Conservation (phyloP, 176 grass and related monocot genomes). For the Phoenix roebelenii region DNA sequence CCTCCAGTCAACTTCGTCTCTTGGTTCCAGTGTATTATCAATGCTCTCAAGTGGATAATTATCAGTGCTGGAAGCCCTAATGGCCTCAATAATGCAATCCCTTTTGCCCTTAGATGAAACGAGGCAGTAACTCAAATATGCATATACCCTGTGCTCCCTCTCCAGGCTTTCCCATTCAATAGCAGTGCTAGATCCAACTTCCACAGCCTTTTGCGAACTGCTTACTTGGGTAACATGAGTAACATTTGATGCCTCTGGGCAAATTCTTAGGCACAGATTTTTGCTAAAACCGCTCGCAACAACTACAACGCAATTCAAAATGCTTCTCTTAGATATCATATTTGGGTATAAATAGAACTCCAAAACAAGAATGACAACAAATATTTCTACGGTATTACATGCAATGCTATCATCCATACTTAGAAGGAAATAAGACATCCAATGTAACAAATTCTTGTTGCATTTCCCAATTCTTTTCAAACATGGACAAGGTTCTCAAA, state of each 20-base stretch:
- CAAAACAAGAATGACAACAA: too few species aligned
- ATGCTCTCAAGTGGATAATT: slow-evolving; percentile 72
- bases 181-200: slow-evolving; percentile 36
- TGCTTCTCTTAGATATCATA: too few species aligned
- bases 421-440: too few species aligned
- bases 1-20: slow-evolving; percentile 12
- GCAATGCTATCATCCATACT: too few species aligned
- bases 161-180: slow-evolving; percentile 15
- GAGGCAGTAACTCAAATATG: slow-evolving; percentile 40
- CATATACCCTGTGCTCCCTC: slow-evolving; percentile 45
- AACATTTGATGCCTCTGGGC: slow-evolving; percentile 51
- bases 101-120: slow-evolving; percentile 16
- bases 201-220: slow-evolving; percentile 1
- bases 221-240: slow-evolving; percentile 21
- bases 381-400: too few species aligned
- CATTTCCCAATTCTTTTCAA: too few species aligned
- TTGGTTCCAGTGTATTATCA: slow-evolving; percentile 53
- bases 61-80: slow-evolving; percentile 85
- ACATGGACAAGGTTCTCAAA: too few species aligned
- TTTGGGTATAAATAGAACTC: too few species aligned
- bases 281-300: slow-evolving; percentile 46
- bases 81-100: slow-evolving; percentile 42
- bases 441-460: too few species aligned
- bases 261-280: slow-evolving; percentile 34
- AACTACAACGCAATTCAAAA: slow-evolving; percentile 27